Evolutionary conservation across 208 protist genomes (phyloP), one percentile per base, ranked within the genome.

Genomic region (Spongospora subterranea): DNA sequence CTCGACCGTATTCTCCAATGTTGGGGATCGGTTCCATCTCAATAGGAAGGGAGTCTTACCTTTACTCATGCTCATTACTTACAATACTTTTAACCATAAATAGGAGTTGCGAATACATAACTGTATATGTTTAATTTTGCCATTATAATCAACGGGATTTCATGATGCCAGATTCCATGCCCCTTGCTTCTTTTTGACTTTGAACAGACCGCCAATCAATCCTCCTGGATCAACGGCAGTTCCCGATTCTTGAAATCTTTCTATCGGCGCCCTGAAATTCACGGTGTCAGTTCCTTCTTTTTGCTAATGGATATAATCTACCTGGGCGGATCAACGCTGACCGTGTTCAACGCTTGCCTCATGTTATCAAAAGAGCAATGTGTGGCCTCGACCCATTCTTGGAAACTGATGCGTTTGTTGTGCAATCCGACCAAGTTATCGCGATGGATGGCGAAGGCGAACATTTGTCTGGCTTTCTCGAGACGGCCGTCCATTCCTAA

Each of bases 361-460:
- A 82, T 82, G n/a, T 82, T 43, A 40, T 82, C 71, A n/a, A 82
- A 82, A 20, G 17, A 17, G 17, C 6, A 6, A n/a, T 82, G 71
- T 35, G 71, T 82, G 17, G 71, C 71, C n/a, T 82, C 71, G 71
- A 82, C 71, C 71, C 71, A 82, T 45, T 82, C 71, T 43, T 82
- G 17, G 40, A 82, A 82, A 20, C 35, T 82, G 6, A 82, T 35
- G 13, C 24, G 50, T 6, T 35, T 40, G 71, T 43, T 43, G n/a
- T 6, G 71, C 71, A 6, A 6, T 6, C 17, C 17, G 11, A 40
- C 35, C 6, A 17, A 40, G 6, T 82, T 43, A 82, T 6, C 13
- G 17, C 71, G 13, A n/a, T 43, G n/a, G 17, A 43, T 6, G 35
- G 71, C 71, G 71, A 82, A 82, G 71, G 6, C n/a, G 40, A 35